These are phyloP conservation scores for Dothideomycetidae sp. DNA, from an alignment of 2,329 filamentous ascomycete species.

Conservation along the genomic window DNA sequence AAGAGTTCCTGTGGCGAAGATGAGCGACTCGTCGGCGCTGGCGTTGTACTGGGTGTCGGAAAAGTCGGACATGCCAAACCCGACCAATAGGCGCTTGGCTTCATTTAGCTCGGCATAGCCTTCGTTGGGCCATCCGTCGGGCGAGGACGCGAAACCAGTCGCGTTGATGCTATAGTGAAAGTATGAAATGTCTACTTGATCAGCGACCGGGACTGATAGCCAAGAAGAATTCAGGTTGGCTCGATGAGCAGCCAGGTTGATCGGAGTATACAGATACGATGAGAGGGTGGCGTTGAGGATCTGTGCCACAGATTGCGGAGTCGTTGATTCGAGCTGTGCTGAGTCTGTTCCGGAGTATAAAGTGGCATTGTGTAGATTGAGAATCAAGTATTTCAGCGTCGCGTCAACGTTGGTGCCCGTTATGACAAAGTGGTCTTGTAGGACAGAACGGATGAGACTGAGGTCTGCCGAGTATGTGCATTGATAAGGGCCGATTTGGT, in stretches of 20 bases:
- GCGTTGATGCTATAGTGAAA: constrained; percentile 30
- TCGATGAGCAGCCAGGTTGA: constrained; percentile 36
- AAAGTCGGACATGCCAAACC: constrained; percentile 42
- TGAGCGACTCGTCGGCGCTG: constrained; percentile 32
- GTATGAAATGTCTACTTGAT: constrained; percentile 38
- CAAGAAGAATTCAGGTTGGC: constrained; percentile 42
- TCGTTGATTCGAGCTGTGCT: background rate
- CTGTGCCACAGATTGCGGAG: background rate
- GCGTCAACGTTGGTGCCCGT: constrained; percentile 43
- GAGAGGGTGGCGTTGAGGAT: constrained; percentile 36
- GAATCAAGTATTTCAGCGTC: constrained; percentile 36
- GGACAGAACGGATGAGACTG: constrained; percentile 33
- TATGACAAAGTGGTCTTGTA: constrained; percentile 38
- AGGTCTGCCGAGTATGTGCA: constrained; percentile 42
- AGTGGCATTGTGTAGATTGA: constrained; percentile 47
- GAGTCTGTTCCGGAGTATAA: constrained; percentile 16
- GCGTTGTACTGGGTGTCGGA: constrained; percentile 44
- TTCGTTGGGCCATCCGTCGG: constrained; percentile 51
- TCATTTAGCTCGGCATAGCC: constrained; percentile 41
- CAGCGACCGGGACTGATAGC: constrained; percentile 30
- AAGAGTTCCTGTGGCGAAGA: constrained; percentile 39
- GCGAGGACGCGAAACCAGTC: constrained; percentile 30
- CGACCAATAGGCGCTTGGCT: constrained; percentile 40
- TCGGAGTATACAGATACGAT: constrained; percentile 40
- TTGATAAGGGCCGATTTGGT: constrained; percentile 36